Evolutionary conservation across 805 yeast species (phyloP).

Genomic region (Alloascoidea hylecoeti): DNA sequence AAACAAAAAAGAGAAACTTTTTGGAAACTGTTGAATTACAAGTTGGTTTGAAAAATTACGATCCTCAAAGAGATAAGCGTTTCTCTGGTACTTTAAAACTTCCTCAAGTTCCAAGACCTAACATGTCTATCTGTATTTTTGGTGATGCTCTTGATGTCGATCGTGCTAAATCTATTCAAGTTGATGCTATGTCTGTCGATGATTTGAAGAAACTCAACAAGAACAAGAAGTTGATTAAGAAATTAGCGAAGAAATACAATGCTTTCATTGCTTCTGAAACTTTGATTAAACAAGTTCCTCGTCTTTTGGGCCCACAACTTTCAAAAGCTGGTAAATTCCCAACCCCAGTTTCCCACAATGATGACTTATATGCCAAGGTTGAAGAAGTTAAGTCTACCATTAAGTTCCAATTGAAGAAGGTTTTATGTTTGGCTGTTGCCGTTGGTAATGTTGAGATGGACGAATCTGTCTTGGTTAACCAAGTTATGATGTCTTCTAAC

Average conservation of each 20-base stretch:
- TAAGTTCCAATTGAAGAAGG: constrained; percentile 99
- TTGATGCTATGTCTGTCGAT: constrained; percentile 99
- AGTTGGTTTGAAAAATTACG: constrained; percentile 99
- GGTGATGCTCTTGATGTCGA: constrained; percentile 99
- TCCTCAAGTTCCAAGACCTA: constrained; percentile 99
- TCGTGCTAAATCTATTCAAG: constrained; percentile 99
- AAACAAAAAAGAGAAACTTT: constrained; percentile 99
- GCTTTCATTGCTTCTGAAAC: constrained; percentile 99
- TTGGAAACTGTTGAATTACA: constrained; percentile 99
- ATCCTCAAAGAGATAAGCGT: constrained; percentile 99
- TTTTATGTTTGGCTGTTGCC: constrained; percentile 98
- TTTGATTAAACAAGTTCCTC: constrained; percentile 99
- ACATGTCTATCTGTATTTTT: constrained; percentile 99
- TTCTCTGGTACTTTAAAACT: constrained; percentile 98
- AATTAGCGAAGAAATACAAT: constrained; percentile 99
- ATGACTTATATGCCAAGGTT: constrained; percentile 92
- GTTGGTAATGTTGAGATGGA: constrained; percentile 99
- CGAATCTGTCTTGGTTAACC: constrained; percentile 91
- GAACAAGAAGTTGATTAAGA: constrained; percentile 99
- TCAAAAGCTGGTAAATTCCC: constrained; percentile 99
- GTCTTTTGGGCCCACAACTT: constrained; percentile 99
- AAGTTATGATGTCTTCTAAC: constrained; percentile 97
- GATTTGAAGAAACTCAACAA: constrained; percentile 99
- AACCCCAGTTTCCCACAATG: constrained; percentile 99
- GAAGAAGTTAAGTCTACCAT: constrained; percentile 97